Percentiles rank a stretch among this genome's conserved stretches.
These are phyloP conservation scores for Metschnikowia picachoensis DNA, from an alignment of 805 yeast species.

Conservation along the genomic window DNA sequence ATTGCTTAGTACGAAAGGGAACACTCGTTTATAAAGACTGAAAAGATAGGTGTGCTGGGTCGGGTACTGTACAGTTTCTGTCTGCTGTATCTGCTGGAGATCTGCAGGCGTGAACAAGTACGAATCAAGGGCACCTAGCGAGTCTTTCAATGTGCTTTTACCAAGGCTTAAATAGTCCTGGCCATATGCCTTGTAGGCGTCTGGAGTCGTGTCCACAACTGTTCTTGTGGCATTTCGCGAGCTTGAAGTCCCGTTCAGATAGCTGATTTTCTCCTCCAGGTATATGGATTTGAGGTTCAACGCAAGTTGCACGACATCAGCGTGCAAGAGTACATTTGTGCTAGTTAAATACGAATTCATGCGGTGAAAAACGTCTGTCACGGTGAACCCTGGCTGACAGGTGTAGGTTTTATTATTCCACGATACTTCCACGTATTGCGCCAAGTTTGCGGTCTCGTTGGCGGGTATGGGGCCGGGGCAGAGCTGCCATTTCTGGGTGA, in stretches of 20 bases:
- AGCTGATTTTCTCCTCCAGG: background rate
- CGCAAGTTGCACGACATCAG: conserved; percentile 31
- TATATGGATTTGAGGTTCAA: conserved; percentile 32
- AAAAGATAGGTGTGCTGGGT: conserved; percentile 26
- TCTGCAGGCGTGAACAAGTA: conserved; percentile 28
- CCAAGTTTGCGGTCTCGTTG: conserved; percentile 21
- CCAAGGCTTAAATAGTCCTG: conserved; percentile 19
- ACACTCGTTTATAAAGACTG: conserved; percentile 24
- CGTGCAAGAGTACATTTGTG: conserved; percentile 34
- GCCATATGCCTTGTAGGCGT: conserved; percentile 1
- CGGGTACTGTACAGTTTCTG: conserved; percentile 22
- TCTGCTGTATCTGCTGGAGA: conserved; percentile 14
- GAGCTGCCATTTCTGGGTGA: conserved; percentile 45
- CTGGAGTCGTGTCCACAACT: background rate
- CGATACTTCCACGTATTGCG: conserved; percentile 10
- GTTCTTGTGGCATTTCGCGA: background rate
- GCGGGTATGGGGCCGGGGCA: conserved; percentile 46
- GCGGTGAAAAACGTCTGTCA: conserved; percentile 20
- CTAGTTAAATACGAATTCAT: conserved; percentile 18
- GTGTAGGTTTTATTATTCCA: conserved; percentile 27
- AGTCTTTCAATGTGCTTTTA: conserved; percentile 28
- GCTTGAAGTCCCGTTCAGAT: background rate
- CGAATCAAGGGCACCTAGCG: conserved; percentile 18
- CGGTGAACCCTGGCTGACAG: conserved; percentile 30
- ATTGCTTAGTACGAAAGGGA: conserved; percentile 25